phyloP scores from a whole-genome alignment of 2,329 filamentous ascomycete genomes.

The Rhytidhysteron rufulum region DNA sequence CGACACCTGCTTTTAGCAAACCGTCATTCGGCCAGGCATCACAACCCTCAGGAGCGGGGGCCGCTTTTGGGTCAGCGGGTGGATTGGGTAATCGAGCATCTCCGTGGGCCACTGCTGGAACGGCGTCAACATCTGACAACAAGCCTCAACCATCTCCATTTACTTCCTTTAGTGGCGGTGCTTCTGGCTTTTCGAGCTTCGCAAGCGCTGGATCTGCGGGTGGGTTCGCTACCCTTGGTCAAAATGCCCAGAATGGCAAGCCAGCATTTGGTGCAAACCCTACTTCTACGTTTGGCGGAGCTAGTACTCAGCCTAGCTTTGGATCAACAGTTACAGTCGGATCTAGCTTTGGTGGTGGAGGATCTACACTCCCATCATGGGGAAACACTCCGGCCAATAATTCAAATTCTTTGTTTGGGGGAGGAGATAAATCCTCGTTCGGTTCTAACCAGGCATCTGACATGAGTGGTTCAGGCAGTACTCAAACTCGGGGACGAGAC shows the following conservation, averaged over 20 bases:
- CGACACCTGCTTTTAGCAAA: constrained; percentile 6
- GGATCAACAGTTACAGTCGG: constrained; percentile 40
- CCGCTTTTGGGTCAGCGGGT: constrained; percentile 18
- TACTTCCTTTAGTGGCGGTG: constrained; percentile 16
- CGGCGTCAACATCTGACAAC: constrained; percentile 14
- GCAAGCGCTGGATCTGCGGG: constrained; percentile 15
- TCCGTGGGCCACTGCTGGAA: constrained; percentile 18
- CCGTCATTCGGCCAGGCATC: neutral
- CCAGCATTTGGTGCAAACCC: constrained; percentile 18
- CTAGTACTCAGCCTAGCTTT: constrained; percentile 32
- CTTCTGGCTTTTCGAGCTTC: constrained; percentile 32
- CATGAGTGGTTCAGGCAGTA: constrained; percentile 19
- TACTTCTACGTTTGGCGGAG: constrained; percentile 13
- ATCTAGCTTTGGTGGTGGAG: constrained; percentile 24
- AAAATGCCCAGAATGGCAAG: constrained; percentile 20
- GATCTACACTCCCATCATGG: constrained; percentile 30
- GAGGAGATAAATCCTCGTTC: constrained; percentile 22
- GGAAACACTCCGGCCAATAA: constrained; percentile 27
- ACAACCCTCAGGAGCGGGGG: constrained; percentile 9
- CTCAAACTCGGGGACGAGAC: constrained; percentile 26
- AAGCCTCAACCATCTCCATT: constrained; percentile 32
- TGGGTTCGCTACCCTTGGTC: constrained; percentile 27
- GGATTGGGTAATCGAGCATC: constrained; percentile 11
- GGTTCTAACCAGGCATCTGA: constrained; percentile 26
- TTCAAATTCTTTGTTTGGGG: constrained; percentile 23